Percentiles rank a stretch among this genome's conserved stretches.
Conservation (phyloP, 768 basidiomycete genomes). For the Boletellus emodensis region DNA sequence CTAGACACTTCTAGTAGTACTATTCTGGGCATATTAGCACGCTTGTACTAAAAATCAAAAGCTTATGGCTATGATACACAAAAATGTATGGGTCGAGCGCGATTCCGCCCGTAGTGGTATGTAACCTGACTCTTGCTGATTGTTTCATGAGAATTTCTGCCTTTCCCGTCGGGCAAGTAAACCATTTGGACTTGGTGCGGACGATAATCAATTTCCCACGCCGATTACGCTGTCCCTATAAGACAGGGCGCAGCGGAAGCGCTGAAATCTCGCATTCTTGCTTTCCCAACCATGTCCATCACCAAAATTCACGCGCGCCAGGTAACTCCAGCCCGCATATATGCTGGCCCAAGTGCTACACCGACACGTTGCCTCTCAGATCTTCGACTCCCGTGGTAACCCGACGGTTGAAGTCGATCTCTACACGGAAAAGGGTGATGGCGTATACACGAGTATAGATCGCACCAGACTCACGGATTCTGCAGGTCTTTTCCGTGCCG, state of each 20-base stretch:
- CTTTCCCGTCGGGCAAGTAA: background rate
- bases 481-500: slow-evolving; percentile 85
- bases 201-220: slow-evolving; percentile 39
- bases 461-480: slow-evolving; percentile 12
- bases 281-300: slow-evolving; percentile 73
- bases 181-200: slow-evolving; percentile 13
- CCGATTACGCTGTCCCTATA: slow-evolving; percentile 18
- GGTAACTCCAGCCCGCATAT: slow-evolving; percentile 41
- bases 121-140: slow-evolving; percentile 2
- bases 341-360: background rate
- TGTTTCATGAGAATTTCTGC: slow-evolving; percentile 9
- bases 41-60: slow-evolving; percentile 9
- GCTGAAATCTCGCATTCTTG: slow-evolving; percentile 9
- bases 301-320: slow-evolving; percentile 90
- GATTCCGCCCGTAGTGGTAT: slow-evolving; percentile 3
- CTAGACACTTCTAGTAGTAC: slow-evolving; percentile 22
- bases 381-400: slow-evolving; percentile 99
- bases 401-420: slow-evolving; percentile 95
- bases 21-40: background rate
- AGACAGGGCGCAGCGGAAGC: slow-evolving; percentile 11
- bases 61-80: slow-evolving; percentile 9
- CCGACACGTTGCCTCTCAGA: slow-evolving; percentile 46
- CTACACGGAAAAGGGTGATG: slow-evolving; percentile 77
- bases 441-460: slow-evolving; percentile 2
- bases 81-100: slow-evolving; percentile 9